Percentiles rank a stretch among this genome's conserved stretches.
Conservation (phyloP, 169 alveolate genomes). For the Plasmodium fragile region DNA sequence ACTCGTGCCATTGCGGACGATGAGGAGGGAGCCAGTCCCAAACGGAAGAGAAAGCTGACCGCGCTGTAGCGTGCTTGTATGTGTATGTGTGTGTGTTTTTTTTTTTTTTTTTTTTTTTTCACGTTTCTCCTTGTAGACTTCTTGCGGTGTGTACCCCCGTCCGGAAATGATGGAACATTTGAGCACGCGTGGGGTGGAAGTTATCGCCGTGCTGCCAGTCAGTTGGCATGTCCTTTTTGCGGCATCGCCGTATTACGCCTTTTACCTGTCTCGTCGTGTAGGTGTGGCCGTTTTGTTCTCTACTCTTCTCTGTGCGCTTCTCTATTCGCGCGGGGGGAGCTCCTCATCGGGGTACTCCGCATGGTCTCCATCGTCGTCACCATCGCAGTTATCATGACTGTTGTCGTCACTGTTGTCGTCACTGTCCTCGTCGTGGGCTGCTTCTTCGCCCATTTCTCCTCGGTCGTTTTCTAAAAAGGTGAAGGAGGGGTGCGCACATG, state of each 20-base stretch:
- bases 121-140: not conserved
- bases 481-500: not conserved
- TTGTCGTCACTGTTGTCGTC: not conserved
- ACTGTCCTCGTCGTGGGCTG: not conserved
- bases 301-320: not conserved
- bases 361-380: not conserved
- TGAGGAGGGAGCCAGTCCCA: not conserved
- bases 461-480: not conserved
- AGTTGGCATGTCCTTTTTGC: too few relatives aligned
- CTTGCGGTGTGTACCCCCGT: not conserved
- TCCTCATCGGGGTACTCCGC: not conserved
- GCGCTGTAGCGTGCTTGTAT: not conserved
- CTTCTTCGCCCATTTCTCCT: not conserved
- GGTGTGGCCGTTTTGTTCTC: not conserved
- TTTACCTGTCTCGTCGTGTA: not conserved
- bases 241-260: not conserved
- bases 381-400: not conserved
- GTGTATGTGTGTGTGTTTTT: not conserved
- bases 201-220: too few relatives aligned
- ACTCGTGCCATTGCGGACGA: conserved; percentile 15
- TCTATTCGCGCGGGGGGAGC: not conserved
- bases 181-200: not conserved
- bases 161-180: not conserved
- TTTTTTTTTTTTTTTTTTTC: not conserved
- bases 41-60: conserved; percentile 5